Evolutionary conservation across 345 rosid species (phyloP), one percentile per base, ranked within the genome.

Genomic region (Erodium maritimum): DNA sequence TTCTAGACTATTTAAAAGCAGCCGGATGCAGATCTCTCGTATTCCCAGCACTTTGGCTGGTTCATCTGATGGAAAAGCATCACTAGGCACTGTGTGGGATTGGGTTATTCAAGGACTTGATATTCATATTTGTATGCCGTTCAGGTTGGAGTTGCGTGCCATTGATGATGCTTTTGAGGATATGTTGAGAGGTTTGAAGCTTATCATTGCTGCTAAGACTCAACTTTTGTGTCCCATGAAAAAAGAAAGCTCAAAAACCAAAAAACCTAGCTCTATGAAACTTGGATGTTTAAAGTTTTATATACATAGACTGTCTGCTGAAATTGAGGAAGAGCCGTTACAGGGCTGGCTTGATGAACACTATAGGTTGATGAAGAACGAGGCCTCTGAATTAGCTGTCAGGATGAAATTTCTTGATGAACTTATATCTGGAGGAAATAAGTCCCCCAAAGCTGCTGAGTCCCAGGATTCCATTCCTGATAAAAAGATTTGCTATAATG

Each of bases 261-360:
- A 85, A 71, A 89, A 75, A 68, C 74, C 90, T 37, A 79, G 80
- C 72, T 73, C 87, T n/a, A 51, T 70, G 5, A 87, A 85, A 67
- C 70, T 85, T 82, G 94, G 97, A 61, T 56, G 90, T 63, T 60
- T 93, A 56, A 89, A 77, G 73, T 80, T 93, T 58, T 77, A 77
- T 60, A 72, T 93, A 69, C 90, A 94, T 58, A 87, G 76, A 65
- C 65, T 93, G 42, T 83, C 79, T 22, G 85, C 81, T 71, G 94
- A 93, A 73, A 93, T 93, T 37, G 97, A 93, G 79, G 99, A 93
- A 73, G 99, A 93, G 70, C 97, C 99, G 18, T 59, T 87, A 48
- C 95, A 89, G 69, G 99, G 99, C 29, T 93, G 99, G 99, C 97
- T 89, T 79, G 99, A 89, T 75, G 96, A 93, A 68, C 97, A 84